Conservation (phyloP, 352 stramenopile species). For the Pythium rishiriense region DNA sequence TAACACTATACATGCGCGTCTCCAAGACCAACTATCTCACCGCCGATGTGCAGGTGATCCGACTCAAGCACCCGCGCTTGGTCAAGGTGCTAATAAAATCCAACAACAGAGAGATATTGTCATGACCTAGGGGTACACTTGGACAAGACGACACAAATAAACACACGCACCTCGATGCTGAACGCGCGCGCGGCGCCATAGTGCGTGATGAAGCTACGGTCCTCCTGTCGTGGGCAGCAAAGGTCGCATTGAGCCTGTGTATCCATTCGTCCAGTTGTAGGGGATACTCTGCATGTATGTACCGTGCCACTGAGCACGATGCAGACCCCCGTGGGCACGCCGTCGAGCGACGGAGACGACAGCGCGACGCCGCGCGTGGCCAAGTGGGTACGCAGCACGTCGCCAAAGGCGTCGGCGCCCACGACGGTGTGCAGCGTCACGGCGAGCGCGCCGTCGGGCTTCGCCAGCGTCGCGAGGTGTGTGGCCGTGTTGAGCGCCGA, state of each 20-base stretch:
- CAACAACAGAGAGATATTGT: too few relatives aligned
- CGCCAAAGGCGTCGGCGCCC: slow-evolving; percentile 36
- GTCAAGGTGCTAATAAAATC: slow-evolving; percentile 52
- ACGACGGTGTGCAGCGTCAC: slow-evolving; percentile 67
- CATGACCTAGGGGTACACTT: neutral
- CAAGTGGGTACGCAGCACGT: slow-evolving; percentile 40
- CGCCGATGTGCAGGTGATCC: slow-evolving; percentile 77
- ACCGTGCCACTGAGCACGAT: slow-evolving; percentile 75
- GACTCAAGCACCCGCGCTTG: slow-evolving; percentile 53
- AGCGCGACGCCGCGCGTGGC: slow-evolving; percentile 35
- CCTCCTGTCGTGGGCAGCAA: slow-evolving; percentile 40
- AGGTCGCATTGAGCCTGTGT: too few relatives aligned
- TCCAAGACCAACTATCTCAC: slow-evolving; percentile 8
- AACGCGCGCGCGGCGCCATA: slow-evolving; percentile 72
- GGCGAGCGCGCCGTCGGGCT: slow-evolving; percentile 27
- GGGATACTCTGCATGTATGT: neutral
- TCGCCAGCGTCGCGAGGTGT: slow-evolving; percentile 64
- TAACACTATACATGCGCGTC: neutral
- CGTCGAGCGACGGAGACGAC: slow-evolving; percentile 41
- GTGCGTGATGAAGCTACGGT: slow-evolving; percentile 84
- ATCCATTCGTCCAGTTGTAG: too few relatives aligned
- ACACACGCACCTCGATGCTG: slow-evolving; percentile 46
- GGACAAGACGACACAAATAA: neutral
- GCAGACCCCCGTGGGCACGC: slow-evolving; percentile 67
- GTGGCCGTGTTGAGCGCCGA: slow-evolving; percentile 85